A percentile compares a stretch with the other conserved stretches of the same genome.
These are phyloP conservation scores for Teratosphaeria epicoccoides DNA, from an alignment of 2,329 filamentous ascomycete genomes.

Conservation along the genomic window DNA sequence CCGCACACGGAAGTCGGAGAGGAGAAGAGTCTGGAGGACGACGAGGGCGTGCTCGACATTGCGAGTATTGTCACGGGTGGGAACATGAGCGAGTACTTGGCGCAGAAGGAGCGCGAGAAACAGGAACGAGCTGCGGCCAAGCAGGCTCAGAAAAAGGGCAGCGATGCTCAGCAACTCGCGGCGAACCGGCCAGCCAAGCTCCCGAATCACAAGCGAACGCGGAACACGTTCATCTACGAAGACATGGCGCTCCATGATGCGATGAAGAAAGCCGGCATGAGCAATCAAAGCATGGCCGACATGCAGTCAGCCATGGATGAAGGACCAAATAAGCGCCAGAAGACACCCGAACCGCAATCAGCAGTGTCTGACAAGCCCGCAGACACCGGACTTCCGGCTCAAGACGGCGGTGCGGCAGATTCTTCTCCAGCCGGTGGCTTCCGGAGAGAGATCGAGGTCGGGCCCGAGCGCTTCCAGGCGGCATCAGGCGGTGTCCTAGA, in stretches of 20 bases:
- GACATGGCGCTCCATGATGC: constrained; percentile 49
- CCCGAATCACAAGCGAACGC: constrained; percentile 61
- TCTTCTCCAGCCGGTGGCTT: constrained; percentile 23
- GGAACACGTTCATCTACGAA: constrained; percentile 64
- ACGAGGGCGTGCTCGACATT: constrained; percentile 70
- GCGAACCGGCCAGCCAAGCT: constrained; percentile 49
- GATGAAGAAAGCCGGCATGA: constrained; percentile 41
- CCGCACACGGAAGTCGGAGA: constrained; percentile 46
- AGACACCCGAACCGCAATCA: constrained; percentile 26
- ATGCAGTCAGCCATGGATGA: constrained; percentile 44
- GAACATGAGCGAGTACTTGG: constrained; percentile 64
- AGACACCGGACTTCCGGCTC: constrained; percentile 16
- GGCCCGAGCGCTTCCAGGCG: constrained; percentile 59
- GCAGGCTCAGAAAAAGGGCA: constrained; percentile 37
- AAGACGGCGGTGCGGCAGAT: constrained; percentile 9
- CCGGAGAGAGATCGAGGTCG: constrained; percentile 60
- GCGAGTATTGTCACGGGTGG: constrained; percentile 76
- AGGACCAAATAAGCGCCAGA: constrained; percentile 31
- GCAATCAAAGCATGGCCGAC: constrained; percentile 36
- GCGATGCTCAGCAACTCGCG: constrained; percentile 44
- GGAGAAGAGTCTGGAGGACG: constrained; percentile 40
- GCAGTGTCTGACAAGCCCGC: constrained; percentile 25
- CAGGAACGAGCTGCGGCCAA: constrained; percentile 50
- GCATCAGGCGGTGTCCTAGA: constrained; percentile 64
- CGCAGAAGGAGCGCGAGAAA: constrained; percentile 74